Evolutionary conservation across 2,329 filamentous ascomycete genomes (phyloP), one percentile per base, ranked within the genome.

Genomic region (Colletotrichum neosansevieriae): DNA sequence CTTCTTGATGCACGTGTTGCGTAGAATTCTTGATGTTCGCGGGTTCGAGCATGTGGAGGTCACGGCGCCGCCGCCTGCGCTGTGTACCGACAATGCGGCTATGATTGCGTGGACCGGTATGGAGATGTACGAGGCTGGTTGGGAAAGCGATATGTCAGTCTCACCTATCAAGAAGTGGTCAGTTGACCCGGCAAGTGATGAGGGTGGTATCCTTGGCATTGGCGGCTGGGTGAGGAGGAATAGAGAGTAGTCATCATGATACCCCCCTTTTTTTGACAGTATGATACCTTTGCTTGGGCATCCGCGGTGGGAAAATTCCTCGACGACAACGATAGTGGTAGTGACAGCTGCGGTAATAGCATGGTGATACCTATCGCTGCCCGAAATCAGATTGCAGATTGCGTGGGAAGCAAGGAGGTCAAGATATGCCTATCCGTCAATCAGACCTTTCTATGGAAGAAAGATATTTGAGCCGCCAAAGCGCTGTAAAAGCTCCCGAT

Each of bases 21-120:
- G 83, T 38, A 69, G 76, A 6, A 82, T 83, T 50, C 77, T 98
- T 47, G 86, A 91, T 71, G 86, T 83, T n/a, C 86, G 91, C 49
- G 92, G 92, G 0, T 91, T 89, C 75, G 75, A 76, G 0, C 73
- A 88, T 71, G 77, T 97, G 32, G 74, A 84, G 11, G 78, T 98
- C 7, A 80, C 91, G 34, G 92, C 91, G 63, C 95, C 96, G n/a
- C 94, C 94, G 3, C 79, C 88, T 10, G 83, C 85, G 47, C 84
- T 95, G 60, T 98, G 96, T 76, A 98, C 94, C 0, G 96, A 99
- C 75, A 98, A 99, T 79, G 96, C 96, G 12, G 93, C 94, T 54
- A 99, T 99, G 96, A 94, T 98, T 76, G 95, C 92, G 1, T 98
- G 96, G 95, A 85, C 94, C 1, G 96, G 92, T 0, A 86, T 94